A percentile compares a stretch with the other conserved stretches of the same genome.
Conservation (phyloP, 306 rosid genomes). For the Prunus fruticosa region DNA sequence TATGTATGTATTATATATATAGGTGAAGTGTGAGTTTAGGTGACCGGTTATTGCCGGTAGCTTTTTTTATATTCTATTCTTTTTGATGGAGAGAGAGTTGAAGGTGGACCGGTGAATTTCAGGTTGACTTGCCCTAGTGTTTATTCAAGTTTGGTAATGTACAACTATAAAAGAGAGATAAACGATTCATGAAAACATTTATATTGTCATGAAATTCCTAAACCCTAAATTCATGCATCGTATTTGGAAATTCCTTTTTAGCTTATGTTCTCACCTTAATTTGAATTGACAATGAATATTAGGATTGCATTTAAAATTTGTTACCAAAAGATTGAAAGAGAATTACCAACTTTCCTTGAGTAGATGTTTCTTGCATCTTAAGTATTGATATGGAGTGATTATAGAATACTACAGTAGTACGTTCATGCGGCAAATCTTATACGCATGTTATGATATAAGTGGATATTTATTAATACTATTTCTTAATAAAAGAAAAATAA, state of each 20-base stretch:
- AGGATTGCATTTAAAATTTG: background rate
- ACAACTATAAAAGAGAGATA: background rate
- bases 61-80: background rate
- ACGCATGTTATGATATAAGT: too few relatives aligned
- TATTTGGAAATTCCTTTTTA: background rate
- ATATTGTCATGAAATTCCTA: background rate
- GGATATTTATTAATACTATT: too few relatives aligned
- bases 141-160: background rate
- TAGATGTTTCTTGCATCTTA: background rate
- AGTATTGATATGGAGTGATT: too few relatives aligned
- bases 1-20: background rate
- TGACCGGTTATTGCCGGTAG: constrained; percentile 33
- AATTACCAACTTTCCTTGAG: background rate
- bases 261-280: background rate
- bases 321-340: background rate
- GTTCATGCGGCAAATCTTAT: fast-evolving
- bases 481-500: too few relatives aligned
- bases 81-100: background rate
- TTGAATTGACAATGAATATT: background rate
- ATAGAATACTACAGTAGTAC: too few relatives aligned
- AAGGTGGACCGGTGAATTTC: constrained; percentile 4
- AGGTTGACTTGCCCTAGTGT: constrained; percentile 6
- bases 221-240: background rate
- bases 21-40: constrained; percentile 1
- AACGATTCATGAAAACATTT: background rate